Evolutionary conservation across 2,329 filamentous ascomycete genomes (phyloP).

Genomic region (Aspergillus fructus): DNA sequence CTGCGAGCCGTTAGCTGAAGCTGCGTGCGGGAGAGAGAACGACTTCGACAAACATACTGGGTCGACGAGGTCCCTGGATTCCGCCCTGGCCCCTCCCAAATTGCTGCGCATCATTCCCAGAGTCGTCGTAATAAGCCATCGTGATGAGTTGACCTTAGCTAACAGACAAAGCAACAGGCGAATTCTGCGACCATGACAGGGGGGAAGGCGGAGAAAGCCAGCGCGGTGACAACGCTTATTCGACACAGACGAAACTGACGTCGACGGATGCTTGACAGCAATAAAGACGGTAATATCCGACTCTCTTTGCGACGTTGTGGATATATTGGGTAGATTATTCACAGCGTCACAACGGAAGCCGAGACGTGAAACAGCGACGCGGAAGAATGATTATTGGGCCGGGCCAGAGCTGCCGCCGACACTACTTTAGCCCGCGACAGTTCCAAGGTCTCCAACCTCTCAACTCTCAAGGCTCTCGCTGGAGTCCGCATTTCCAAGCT

Average conservation of each 20-base stretch:
- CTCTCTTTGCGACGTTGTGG: no score
- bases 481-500: background rate
- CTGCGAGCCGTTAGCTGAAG: slow-evolving; percentile 46
- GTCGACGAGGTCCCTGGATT: slow-evolving; percentile 39
- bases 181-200: slow-evolving; percentile 21
- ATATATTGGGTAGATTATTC: background rate
- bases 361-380: background rate
- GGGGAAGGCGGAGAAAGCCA: background rate
- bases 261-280: background rate
- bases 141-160: slow-evolving; percentile 4
- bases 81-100: slow-evolving; percentile 32
- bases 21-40: background rate
- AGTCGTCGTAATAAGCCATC: slow-evolving; percentile 44
- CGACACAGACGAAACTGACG: background rate
- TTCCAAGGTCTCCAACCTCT: background rate
- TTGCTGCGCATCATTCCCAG: slow-evolving; percentile 34
- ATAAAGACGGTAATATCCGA: no score
- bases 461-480: background rate
- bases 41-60: slow-evolving; percentile 31
- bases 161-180: slow-evolving; percentile 13
- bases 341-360: background rate
- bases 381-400: slow-evolving; percentile 11
- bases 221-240: background rate
- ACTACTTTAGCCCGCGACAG: background rate
- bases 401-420: slow-evolving; percentile 1